Conservation (phyloP, 1,284 basidiomycete species). For the Hortiboletus rubellus region DNA sequence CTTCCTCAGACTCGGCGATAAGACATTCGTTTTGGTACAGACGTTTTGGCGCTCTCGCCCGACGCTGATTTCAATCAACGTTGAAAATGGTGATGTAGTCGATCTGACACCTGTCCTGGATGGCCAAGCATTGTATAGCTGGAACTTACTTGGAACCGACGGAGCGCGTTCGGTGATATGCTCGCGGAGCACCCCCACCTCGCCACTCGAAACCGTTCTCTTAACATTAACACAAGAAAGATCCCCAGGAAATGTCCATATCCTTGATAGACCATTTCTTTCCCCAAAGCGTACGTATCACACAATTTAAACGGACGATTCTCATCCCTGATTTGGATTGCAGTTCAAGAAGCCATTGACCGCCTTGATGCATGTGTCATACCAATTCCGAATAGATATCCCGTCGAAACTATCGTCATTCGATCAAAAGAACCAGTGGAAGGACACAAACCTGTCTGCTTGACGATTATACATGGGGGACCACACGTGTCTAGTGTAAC, state of each 20-base stretch:
- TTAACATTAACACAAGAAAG: constrained; percentile 13
- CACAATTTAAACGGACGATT: too few relatives aligned
- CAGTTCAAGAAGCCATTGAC: constrained; percentile 46
- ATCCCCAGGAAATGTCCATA: background rate
- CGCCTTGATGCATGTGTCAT: constrained; percentile 44
- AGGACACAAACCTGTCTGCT: constrained; percentile 40
- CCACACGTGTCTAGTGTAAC: constrained; percentile 57
- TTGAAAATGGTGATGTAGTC: constrained; percentile 38
- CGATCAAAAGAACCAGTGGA: constrained; percentile 24
- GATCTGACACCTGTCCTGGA: constrained; percentile 40
- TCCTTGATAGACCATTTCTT: constrained; percentile 32
- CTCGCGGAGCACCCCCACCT: constrained; percentile 49
- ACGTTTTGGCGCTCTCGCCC: constrained; percentile 55
- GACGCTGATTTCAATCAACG: constrained; percentile 45
- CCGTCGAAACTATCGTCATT: constrained; percentile 56
- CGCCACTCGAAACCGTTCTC: constrained; percentile 53
- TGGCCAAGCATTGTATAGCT: constrained; percentile 42
- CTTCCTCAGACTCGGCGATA: constrained; percentile 38
- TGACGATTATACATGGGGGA: constrained; percentile 67
- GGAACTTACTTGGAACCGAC: constrained; percentile 56
- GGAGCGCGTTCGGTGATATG: constrained; percentile 47
- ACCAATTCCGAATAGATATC: constrained; percentile 47
- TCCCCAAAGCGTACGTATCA: constrained; percentile 39
- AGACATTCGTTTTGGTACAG: constrained; percentile 42
- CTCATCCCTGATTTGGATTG: background rate